A percentile compares a stretch with the other conserved stretches of the same genome.
Conservation (phyloP, 306 rosid genomes). For the Acacia acuminata region DNA sequence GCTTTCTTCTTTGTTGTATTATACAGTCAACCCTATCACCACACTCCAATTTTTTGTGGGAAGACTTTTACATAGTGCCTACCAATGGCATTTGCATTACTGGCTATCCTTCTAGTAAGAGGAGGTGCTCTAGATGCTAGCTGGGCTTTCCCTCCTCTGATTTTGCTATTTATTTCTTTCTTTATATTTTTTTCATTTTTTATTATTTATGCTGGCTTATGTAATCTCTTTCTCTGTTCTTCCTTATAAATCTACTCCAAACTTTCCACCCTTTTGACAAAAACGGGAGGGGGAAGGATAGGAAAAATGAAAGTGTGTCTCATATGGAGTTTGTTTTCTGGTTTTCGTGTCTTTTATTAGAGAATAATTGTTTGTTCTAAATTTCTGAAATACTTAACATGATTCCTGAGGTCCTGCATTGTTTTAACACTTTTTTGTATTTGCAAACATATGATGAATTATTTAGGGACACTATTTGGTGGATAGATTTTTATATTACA, state of each 20-base stretch:
- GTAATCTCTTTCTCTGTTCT: neutral
- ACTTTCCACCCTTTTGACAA: neutral
- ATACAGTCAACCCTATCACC: neutral
- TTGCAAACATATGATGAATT: neutral
- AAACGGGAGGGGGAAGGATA: neutral
- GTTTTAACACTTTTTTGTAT: constrained; percentile 1
- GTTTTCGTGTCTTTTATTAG: neutral
- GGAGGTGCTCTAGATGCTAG: constrained; percentile 11
- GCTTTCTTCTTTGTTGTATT: neutral
- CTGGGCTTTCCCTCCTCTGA: neutral
- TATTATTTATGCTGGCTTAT: neutral
- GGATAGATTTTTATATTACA: neutral
- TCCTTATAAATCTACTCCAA: neutral
- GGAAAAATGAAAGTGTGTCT: neutral
- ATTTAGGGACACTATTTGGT: constrained; percentile 13
- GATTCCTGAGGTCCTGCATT: neutral
- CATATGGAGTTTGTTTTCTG: neutral
- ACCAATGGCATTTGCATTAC: neutral
- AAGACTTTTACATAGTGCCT: neutral
- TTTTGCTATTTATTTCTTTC: no score
- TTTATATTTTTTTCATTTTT: no score
- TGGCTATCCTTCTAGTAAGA: neutral
- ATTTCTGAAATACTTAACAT: neutral
- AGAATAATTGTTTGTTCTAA: neutral
- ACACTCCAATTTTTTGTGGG: neutral